These are phyloP conservation scores for Allium fistulosum DNA, from an alignment of 106 monocot species.

Conservation along the genomic window DNA sequence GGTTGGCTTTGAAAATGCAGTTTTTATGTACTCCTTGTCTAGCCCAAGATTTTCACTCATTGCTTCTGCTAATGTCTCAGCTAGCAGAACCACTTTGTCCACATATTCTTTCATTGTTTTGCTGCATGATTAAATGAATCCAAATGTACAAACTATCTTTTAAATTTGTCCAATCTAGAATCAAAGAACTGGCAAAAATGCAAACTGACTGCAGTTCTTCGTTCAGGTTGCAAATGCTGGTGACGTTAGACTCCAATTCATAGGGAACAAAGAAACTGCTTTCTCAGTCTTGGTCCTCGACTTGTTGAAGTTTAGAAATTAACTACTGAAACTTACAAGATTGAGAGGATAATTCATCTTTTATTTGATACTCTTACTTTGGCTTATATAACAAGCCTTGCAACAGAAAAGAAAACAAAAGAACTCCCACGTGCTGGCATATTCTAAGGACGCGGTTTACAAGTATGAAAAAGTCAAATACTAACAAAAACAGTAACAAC, in stretches of 20 bases:
- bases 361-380: too few relatives aligned
- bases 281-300: conserved; percentile 9
- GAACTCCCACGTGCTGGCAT: too few relatives aligned
- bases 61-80: conserved; percentile 36
- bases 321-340: too few relatives aligned
- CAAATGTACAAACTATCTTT: too few relatives aligned
- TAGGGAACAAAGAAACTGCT: conserved; percentile 45
- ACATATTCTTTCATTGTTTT: conserved; percentile 32
- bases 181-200: neutral
- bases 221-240: conserved; percentile 14
- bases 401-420: too few relatives aligned
- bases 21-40: conserved; percentile 44
- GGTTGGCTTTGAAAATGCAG: conserved; percentile 40
- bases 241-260: conserved; percentile 25
- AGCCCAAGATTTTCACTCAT: conserved; percentile 65
- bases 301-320: too few relatives aligned
- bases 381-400: too few relatives aligned
- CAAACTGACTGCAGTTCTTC: conserved; percentile 29
- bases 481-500: too few relatives aligned
- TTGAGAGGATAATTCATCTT: too few relatives aligned
- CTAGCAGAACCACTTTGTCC: conserved; percentile 28
- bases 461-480: too few relatives aligned
- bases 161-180: too few relatives aligned
- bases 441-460: too few relatives aligned
- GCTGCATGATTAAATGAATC: conserved; percentile 14